Conservation (phyloP, 306 rosid species). For the Luffa acutangula region DNA sequence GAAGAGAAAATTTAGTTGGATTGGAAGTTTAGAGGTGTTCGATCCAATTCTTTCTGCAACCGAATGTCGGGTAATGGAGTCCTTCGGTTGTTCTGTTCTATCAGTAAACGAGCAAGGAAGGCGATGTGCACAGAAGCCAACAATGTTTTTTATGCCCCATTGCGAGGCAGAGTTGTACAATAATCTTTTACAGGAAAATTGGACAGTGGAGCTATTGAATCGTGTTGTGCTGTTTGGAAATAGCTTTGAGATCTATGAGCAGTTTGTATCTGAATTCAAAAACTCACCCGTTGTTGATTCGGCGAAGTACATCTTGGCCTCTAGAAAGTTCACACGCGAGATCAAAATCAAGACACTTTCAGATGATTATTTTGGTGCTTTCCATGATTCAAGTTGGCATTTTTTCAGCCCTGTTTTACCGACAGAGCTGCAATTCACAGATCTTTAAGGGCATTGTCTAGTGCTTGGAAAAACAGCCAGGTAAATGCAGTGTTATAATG, state of each 20-base stretch:
- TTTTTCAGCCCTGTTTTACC: constrained; percentile 32
- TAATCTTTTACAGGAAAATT: constrained; percentile 69
- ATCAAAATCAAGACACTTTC: constrained; percentile 40
- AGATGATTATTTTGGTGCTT: constrained; percentile 64
- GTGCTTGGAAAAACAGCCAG: neutral
- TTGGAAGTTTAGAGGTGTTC: constrained; percentile 54
- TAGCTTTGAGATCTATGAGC: constrained; percentile 64
- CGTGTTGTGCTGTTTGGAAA: constrained; percentile 61
- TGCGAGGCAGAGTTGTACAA: constrained; percentile 70
- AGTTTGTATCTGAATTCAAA: constrained; percentile 35
- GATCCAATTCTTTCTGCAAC: constrained; percentile 75
- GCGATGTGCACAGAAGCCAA: constrained; percentile 44
- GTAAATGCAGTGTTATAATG: neutral
- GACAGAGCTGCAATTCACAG: constrained; percentile 7
- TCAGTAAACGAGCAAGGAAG: constrained; percentile 60
- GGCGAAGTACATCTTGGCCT: constrained; percentile 32
- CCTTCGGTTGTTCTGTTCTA: constrained; percentile 51
- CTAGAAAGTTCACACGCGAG: constrained; percentile 34
- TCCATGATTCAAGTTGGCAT: constrained; percentile 91
- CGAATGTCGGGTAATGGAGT: constrained; percentile 42
- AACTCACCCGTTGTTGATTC: constrained; percentile 29
- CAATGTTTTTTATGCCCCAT: constrained; percentile 80
- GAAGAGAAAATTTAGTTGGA: constrained; percentile 46
- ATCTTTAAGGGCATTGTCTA: neutral
- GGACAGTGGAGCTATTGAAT: constrained; percentile 45